Base-by-base conservation (phyloP, 2,329 filamentous ascomycete genomes). In the Colletotrichum sp. region DNA sequence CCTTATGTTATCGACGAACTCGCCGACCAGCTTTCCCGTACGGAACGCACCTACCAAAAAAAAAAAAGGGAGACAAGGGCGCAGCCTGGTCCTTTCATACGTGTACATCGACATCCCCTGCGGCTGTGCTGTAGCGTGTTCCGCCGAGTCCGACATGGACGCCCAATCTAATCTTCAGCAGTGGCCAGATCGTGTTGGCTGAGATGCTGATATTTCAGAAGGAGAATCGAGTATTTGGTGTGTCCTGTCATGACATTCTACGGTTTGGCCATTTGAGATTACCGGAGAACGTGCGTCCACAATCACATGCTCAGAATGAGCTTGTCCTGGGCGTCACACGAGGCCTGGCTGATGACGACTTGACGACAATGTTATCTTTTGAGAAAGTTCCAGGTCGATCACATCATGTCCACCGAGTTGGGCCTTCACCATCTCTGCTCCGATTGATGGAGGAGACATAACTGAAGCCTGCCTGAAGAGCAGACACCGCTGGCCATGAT, bases 181-280 rank as follows among this genome's bases (percentile, higher is more conserved):
- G 43, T 21, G 10, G n/a, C 10, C n/a, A 3, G 2, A 24, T 52
- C 1, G n/a, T 3, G 43, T 24, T 13, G n/a, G 3, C 43, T 0
- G n/a, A 52, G n/a, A 52, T 21, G 10, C 43, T 24, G n/a, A 3
- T 52, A 13, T 21, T 21, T 0, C 0, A 52, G 43, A 21, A 21
- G 6, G 3, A 48, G 3, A 21, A 13, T 21, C 6, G 0, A 0
- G 0, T 52, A 4, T 13, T 21, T 48, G 32, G 12, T 43, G 18
- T 43, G 8, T 43, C 18, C 3, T n/a, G 39, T 7, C 18, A 48
- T n/a, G 9, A 48, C 39, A 43, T 2, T 48, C 18, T 18, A 43
- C 39, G 9, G 39, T 48, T 7, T n/a, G 39, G 1, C 18, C 18
- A 48, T 3, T 48, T 12, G 18, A 48, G 39, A 48, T 43, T 18